These are phyloP conservation scores for Diaporthe capsici DNA, from an alignment of 2,329 filamentous ascomycete genomes.

Conservation along the genomic window DNA sequence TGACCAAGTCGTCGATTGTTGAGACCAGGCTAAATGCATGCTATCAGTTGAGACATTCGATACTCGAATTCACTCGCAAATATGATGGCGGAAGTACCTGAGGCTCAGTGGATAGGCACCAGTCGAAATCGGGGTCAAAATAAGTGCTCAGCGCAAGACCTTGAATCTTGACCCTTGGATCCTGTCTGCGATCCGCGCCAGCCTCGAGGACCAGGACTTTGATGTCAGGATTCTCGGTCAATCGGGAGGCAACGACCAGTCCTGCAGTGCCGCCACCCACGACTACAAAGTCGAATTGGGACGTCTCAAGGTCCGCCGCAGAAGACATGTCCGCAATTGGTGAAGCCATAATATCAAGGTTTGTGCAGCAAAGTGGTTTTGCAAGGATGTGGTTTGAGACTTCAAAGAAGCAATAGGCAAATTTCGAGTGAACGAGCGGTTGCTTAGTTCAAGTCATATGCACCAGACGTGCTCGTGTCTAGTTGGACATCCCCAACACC, in stretches of 20 bases:
- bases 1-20: constrained; percentile 29
- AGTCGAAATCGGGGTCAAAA: constrained; percentile 56
- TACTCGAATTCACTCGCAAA: too few species aligned
- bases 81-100: constrained; percentile 45
- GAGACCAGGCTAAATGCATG: not conserved
- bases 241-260: constrained; percentile 60
- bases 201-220: constrained; percentile 57
- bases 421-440: not conserved
- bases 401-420: not conserved
- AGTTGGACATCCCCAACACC: not conserved
- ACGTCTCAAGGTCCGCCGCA: not conserved
- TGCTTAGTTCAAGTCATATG: not conserved
- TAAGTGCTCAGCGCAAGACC: constrained; percentile 52
- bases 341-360: not conserved
- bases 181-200: constrained; percentile 51
- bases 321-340: constrained; percentile 3
- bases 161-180: constrained; percentile 54
- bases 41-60: not conserved
- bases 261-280: constrained; percentile 65
- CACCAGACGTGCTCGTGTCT: too few species aligned
- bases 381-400: not conserved
- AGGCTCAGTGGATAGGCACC: constrained; percentile 55
- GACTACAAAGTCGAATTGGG: constrained; percentile 60
- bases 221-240: constrained; percentile 53
- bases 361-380: too few species aligned